A percentile compares a stretch with the other conserved stretches of the same genome.
Evolutionary conservation across 2,329 filamentous ascomycete genomes (phyloP).

Genomic region (Fusarium pseudograminearum): DNA sequence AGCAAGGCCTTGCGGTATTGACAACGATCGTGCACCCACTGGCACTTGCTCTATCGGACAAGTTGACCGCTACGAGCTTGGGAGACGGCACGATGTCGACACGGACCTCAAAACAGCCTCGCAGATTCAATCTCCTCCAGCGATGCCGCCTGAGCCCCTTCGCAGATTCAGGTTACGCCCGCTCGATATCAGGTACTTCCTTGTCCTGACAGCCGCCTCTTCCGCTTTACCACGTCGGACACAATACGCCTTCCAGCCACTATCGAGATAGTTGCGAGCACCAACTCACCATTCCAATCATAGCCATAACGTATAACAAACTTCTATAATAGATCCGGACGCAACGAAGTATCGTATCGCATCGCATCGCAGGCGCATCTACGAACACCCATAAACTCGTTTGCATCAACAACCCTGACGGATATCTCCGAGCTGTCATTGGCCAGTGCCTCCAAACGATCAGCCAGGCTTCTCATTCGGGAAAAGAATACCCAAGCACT

Average conservation of each 20-base stretch:
- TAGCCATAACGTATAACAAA: neutral
- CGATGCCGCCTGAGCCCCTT: slow-evolving; percentile 7
- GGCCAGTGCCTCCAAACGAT: slow-evolving; percentile 33
- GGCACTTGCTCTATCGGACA: neutral
- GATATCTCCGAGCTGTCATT: slow-evolving; percentile 37
- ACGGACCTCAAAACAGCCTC: slow-evolving; percentile 27
- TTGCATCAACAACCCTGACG: slow-evolving; percentile 40
- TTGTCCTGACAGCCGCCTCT: slow-evolving; percentile 8
- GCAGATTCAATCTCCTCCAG: neutral
- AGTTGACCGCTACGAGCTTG: neutral
- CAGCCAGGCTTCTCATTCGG: slow-evolving; percentile 37
- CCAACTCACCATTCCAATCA: slow-evolving; percentile 6
- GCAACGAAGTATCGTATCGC: slow-evolving; percentile 6
- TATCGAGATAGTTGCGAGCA: slow-evolving; percentile 16
- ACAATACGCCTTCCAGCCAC: slow-evolving; percentile 14
- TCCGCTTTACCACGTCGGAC: slow-evolving; percentile 14
- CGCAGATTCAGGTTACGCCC: slow-evolving; percentile 8
- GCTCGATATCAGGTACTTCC: slow-evolving; percentile 10
- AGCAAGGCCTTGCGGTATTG: neutral
- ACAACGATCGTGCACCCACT: neutral
- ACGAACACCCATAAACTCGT: slow-evolving; percentile 20
- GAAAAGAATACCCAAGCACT: slow-evolving; percentile 19
- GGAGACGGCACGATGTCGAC: slow-evolving; percentile 4
- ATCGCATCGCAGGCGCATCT: slow-evolving; percentile 11
- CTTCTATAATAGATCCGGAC: neutral